phyloP scores from a whole-genome alignment of 2,329 filamentous ascomycete species.

The Monilinia vaccinii-corymbosi region DNA sequence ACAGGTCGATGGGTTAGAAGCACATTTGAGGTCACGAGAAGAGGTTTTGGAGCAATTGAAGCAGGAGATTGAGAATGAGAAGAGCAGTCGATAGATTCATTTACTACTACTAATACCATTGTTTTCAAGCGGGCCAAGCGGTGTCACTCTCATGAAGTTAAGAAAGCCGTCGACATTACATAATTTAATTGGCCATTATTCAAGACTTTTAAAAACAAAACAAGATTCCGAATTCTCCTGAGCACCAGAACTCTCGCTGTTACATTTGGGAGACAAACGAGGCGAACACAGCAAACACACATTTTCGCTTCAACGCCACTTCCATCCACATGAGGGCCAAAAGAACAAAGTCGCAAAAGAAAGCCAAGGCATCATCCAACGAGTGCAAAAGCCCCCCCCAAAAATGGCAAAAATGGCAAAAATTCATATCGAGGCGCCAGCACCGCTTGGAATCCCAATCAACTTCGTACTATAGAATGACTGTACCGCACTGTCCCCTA shows the following conservation, averaged over 20 bases:
- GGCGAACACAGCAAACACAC: too few species aligned
- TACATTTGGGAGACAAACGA: too few species aligned
- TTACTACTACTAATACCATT: conserved; percentile 8
- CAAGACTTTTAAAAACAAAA: too few species aligned
- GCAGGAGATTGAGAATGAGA: conserved; percentile 81
- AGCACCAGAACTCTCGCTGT: too few species aligned
- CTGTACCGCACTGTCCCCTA: not conserved
- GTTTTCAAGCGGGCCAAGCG: conserved; percentile 2
- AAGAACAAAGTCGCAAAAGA: too few species aligned
- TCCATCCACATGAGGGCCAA: too few species aligned
- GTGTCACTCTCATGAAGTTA: not conserved
- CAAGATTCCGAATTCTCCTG: too few species aligned
- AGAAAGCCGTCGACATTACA: not conserved
- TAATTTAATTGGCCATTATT: not conserved
- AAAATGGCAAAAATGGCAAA: not conserved
- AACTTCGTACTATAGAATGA: not conserved
- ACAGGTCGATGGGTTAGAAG: conserved; percentile 84
- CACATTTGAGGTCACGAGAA: conserved; percentile 69
- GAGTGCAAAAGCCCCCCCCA: too few species aligned
- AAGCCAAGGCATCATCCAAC: too few species aligned
- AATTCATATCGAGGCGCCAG: not conserved
- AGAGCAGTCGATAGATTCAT: conserved; percentile 40
- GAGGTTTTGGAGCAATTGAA: conserved; percentile 67
- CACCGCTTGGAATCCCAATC: not conserved
- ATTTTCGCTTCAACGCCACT: too few species aligned